Conservation (phyloP, 1,139 yeast genomes). For the Saccharomycopsis hybrid region DNA sequence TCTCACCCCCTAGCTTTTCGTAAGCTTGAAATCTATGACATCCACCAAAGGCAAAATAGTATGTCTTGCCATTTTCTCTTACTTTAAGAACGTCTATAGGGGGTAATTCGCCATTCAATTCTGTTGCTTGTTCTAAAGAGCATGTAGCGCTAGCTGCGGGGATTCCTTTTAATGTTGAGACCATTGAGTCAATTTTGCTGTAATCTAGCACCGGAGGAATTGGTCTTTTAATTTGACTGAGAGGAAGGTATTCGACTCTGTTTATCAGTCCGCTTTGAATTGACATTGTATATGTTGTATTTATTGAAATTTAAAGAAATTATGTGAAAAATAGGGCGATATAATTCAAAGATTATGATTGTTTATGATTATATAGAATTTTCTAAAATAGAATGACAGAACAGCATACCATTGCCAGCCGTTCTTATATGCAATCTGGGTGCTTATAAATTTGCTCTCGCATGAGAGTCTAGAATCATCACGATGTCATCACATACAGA, state of each 20-base stretch:
- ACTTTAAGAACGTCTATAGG: slow-evolving; percentile 71
- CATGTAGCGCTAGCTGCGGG: slow-evolving; percentile 67
- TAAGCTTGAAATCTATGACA: slow-evolving; percentile 81
- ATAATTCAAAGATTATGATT: too few species aligned
- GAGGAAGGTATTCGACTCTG: slow-evolving; percentile 53
- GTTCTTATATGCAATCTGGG: too few species aligned
- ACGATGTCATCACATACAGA: too few species aligned
- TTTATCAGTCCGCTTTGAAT: slow-evolving; percentile 41
- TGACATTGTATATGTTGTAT: slow-evolving; percentile 31
- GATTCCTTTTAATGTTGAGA: slow-evolving; percentile 56
- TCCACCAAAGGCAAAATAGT: slow-evolving; percentile 80
- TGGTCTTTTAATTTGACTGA: slow-evolving; percentile 64
- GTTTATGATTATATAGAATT: too few species aligned
- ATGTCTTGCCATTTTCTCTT: slow-evolving; percentile 50
- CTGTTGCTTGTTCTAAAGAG: slow-evolving; percentile 39
- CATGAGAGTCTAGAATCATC: too few species aligned
- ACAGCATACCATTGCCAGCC: too few species aligned
- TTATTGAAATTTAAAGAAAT: too few species aligned
- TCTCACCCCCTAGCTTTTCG: slow-evolving; percentile 41
- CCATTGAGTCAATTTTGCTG: slow-evolving; percentile 72
- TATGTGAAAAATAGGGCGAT: too few species aligned
- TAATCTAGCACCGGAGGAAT: slow-evolving; percentile 76
- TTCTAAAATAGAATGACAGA: too few species aligned
- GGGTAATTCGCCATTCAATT: slow-evolving; percentile 52
- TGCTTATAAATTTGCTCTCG: too few species aligned